phyloP scores from a whole-genome alignment of 345 rosid species.

The Dipteronia sinensis region DNA sequence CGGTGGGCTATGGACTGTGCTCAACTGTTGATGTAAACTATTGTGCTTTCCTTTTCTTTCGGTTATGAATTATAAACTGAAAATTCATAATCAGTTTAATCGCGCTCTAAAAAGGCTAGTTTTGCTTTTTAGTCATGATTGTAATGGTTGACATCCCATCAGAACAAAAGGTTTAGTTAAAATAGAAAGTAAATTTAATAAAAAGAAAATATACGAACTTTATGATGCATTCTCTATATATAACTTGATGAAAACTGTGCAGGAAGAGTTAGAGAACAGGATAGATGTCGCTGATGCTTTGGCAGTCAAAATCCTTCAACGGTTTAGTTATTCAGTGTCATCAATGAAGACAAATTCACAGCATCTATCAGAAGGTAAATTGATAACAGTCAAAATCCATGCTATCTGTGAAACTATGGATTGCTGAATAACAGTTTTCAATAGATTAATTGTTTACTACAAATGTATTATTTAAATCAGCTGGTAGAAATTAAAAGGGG shows the following conservation, averaged over 20 bases:
- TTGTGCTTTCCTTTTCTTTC: not conserved
- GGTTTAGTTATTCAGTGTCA: slow-evolving; percentile 72
- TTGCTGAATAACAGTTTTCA: not conserved
- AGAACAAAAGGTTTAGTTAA: not conserved
- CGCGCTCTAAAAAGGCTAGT: not conserved
- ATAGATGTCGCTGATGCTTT: slow-evolving; percentile 93
- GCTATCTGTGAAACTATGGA: not conserved
- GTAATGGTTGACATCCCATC: not conserved
- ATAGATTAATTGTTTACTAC: not conserved
- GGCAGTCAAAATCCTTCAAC: slow-evolving; percentile 80
- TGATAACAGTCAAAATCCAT: not conserved
- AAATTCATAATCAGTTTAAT: not conserved
- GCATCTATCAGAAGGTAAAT: slow-evolving; percentile 81
- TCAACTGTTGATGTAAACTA: not conserved
- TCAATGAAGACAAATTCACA: slow-evolving; percentile 77
- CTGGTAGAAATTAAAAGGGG: not conserved
- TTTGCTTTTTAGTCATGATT: not conserved
- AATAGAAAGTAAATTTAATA: not conserved
- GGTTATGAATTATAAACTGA: not conserved
- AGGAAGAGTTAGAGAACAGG: slow-evolving; percentile 94
- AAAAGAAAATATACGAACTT: not conserved
- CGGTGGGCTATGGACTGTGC: not conserved
- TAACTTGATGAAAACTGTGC: not conserved
- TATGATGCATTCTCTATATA: not conserved
- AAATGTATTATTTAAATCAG: not conserved